phyloP scores from a whole-genome alignment of 2,329 filamentous ascomycete species.

The Botrytis pseudocinerea region DNA sequence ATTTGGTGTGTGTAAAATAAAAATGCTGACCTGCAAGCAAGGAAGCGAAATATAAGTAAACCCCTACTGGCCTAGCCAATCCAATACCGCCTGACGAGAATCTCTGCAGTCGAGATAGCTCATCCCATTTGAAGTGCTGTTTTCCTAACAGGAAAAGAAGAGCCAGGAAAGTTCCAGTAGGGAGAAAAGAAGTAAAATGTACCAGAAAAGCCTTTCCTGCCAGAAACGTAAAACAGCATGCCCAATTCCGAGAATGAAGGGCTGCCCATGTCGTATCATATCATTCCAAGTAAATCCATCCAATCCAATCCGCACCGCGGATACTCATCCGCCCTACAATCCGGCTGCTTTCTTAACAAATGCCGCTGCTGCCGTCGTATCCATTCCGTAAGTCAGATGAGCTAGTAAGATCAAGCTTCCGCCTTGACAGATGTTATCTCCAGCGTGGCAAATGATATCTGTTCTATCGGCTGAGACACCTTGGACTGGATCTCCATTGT shows the following conservation, averaged over 20 bases:
- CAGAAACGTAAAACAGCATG: background rate
- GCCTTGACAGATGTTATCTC: slow-evolving; percentile 34
- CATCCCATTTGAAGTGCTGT: background rate
- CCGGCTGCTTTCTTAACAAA: slow-evolving; percentile 27
- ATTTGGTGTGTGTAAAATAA: background rate
- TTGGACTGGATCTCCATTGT: slow-evolving; percentile 34
- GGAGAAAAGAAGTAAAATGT: background rate
- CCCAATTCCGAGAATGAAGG: background rate
- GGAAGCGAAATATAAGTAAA: background rate
- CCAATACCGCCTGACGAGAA: background rate
- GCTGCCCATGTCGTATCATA: background rate
- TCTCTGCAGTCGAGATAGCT: background rate
- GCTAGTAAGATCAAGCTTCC: slow-evolving; percentile 24
- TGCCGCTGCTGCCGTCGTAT: slow-evolving; percentile 32
- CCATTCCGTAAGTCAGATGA: slow-evolving; percentile 35
- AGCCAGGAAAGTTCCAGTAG: background rate
- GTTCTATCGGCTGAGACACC: slow-evolving; percentile 30
- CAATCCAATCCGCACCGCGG: background rate
- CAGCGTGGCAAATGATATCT: slow-evolving; percentile 33
- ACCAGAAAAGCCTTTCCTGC: background rate
- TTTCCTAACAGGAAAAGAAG: background rate
- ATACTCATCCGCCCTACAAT: background rate
- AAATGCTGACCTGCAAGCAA: background rate
- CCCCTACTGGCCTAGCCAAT: background rate
- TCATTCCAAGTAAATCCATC: background rate